Base-by-base conservation (phyloP, 192 early-diverging fungal species). In the Podila verticillata region DNA sequence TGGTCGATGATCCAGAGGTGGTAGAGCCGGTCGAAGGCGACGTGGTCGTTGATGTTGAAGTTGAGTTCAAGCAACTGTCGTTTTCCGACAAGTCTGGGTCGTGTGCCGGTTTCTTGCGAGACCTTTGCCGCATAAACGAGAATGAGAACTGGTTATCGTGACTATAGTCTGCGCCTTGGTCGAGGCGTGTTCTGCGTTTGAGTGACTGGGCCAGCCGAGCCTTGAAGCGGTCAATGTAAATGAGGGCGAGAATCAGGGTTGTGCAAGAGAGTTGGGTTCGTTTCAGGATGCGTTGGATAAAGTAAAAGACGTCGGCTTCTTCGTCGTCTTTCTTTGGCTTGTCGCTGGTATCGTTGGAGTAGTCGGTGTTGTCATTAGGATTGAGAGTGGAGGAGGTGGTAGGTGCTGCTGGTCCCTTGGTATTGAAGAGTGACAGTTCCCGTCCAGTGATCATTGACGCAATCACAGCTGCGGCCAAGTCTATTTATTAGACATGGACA, bases 221-320 rank as follows among this genome's bases (percentile, higher is more conserved):
- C 28, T 84, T 82, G 66, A 84, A 86, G 29, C 79, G 80, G 48
- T 88, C 87, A 22, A 84, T 81, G 26, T 88, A 88, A 30, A 78
- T 84, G 15, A 88, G 66, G 34, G 84, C 79, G 1, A 84, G 77
- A 12, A 88, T 74, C 2, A 88, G 73, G 2, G 84, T 84, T 28
- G 84, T 83, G 63, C 82, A 88, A 0, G 84, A 83, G 44, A 86
- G 79, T 70, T 86, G 87, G 7, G 87, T 85, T 47, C 81, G 75
- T 36, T 75, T 79, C 12, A 88, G 68, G n/a, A 82, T 83, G 19
- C 71, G 65, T 4, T 82, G 83, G 28, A 88, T 86, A 65, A 88
- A 88, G 64, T 84, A 82, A n/a, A 82, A 82, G 34, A 81, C 66
- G 5, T 74, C 66, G 47, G 63, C 64, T 56, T 68, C 77, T 9